Evolutionary conservation across 345 rosid genomes (phyloP).

Genomic region (Hypericum perforatum): DNA sequence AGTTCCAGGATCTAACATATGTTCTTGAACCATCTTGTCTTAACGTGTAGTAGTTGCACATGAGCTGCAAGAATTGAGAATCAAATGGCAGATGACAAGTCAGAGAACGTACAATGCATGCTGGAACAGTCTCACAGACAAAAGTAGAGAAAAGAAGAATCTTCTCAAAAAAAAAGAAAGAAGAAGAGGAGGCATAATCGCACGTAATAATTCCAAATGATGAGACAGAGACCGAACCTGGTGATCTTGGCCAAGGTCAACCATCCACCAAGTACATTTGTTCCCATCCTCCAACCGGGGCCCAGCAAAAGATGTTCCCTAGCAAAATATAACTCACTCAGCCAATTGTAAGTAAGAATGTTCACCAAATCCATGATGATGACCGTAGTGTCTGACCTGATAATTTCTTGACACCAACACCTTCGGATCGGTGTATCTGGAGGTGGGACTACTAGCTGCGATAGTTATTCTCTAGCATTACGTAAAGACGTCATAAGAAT

Average conservation of each 20-base stretch:
- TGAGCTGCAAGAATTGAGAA: slow-evolving; percentile 48
- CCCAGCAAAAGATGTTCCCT: slow-evolving; percentile 88
- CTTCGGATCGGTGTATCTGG: slow-evolving; percentile 82
- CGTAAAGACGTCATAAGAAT: background rate
- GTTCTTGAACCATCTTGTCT: slow-evolving; percentile 88
- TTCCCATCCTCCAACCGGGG: slow-evolving; percentile 66
- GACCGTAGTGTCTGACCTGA: slow-evolving; percentile 36
- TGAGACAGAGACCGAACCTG: slow-evolving; percentile 40
- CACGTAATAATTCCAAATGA: background rate
- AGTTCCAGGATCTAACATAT: slow-evolving; percentile 65
- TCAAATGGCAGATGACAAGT: background rate
- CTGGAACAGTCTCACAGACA: background rate
- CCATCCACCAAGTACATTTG: slow-evolving; percentile 80
- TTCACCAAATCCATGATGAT: background rate
- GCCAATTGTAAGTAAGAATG: background rate
- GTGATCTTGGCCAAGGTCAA: slow-evolving; percentile 85
- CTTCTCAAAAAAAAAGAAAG: too few species aligned
- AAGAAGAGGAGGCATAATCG: too few species aligned
- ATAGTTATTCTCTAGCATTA: slow-evolving; percentile 56
- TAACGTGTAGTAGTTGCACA: slow-evolving; percentile 91
- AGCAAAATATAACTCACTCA: slow-evolving; percentile 5
- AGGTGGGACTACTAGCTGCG: slow-evolving; percentile 74
- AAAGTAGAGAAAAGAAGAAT: background rate
- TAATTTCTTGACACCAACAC: slow-evolving; percentile 74
- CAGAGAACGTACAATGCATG: background rate